Base-by-base conservation (phyloP, 148 eudicot species). In the Fagopyrum esculentum region DNA sequence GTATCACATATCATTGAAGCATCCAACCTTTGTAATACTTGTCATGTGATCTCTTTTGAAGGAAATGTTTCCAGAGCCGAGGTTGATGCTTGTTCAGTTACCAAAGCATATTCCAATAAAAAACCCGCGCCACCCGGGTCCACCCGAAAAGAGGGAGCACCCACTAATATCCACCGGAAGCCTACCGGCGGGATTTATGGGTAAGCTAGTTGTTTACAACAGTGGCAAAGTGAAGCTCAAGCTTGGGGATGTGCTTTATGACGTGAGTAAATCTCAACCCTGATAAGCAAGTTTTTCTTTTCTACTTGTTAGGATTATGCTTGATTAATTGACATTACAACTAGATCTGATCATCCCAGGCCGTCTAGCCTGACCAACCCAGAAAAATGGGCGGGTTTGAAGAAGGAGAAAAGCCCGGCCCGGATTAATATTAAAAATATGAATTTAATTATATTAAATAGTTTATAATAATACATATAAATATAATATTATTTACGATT, bases 211-310 rank as follows among this genome's bases (percentile, higher is more conserved):
- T 46, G 73, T 71, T 0, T 71, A 71, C n/a, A 71, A 71, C 1
- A 71, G 73, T 15, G 73, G 73, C 73, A 71, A 71, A 71, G 73
- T 71, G 52, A 71, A 71, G 73, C 73, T 71, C 55, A 71, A 71
- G 40, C 73, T 71, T 47, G 73, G 73, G 2, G 73, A 71, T 45
- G n/a, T 30, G 8, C 73, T 71, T 46, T 71, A 45, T 71, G 73
- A 71, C 19, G 73, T n/a, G n/a, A n/a, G n/a, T n/a, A n/a, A n/a
- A n/a, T n/a, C n/a, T n/a, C n/a, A n/a, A n/a, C n/a, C n/a, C n/a
- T n/a, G n/a, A n/a, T n/a, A n/a, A n/a, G n/a, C n/a, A n/a, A n/a
- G n/a, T n/a, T n/a, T n/a, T n/a, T n/a, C n/a, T n/a, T n/a, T n/a
- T n/a, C n/a, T n/a, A n/a, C n/a, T n/a, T n/a, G n/a, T n/a, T n/a